Base-by-base conservation (phyloP, 495 filamentous ascomycete genomes). In the Glutinoglossum americanum region DNA sequence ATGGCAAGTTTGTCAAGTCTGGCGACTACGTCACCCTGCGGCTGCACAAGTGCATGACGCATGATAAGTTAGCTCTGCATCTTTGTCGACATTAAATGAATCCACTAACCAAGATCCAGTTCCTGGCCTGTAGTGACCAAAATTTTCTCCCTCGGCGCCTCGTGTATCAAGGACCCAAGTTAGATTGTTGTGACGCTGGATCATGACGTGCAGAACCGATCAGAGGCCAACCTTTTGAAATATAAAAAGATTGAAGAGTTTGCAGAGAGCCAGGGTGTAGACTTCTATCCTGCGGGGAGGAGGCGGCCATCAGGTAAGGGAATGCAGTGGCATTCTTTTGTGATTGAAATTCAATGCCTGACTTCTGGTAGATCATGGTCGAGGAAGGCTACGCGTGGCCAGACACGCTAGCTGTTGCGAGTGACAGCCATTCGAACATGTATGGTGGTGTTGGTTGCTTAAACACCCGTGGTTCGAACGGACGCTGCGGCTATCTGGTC, bases 171-270 rank as follows among this genome's bases (percentile, higher is more conserved):
- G 63, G 69, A 87, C 67, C 74, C 74, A n/a, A 60, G 70, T 4
- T 88, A 94, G 71, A 74, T 93, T 9, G 84, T 95, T 56, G 84
- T 94, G 78, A 85, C 89, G 0, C 75, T 97, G 6, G 90, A 97
- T 68, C 90, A 96, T 65, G 89, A 97, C 62, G 86, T 95, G 0
- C 86, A 93, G 63, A 95, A 95, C 68, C 84, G 83, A 68, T 79
- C 70, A 62, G 84, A 87, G 48, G 67, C 78, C 57, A 96, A 96
- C 67, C 67, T 95, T 21, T 79, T 81, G 63, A 95, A 94, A 64
- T 95, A 95, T 65, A 61, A 64, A 3, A 80, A 84, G 65, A 95
- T 98, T 60, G 87, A 94, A 67, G 77, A 80, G 58, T 94, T 96
- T 67, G 92, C 92, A 5, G 75, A 74, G 59, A 75, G 78, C 44